Base-by-base conservation (phyloP, 2,329 filamentous ascomycete genomes). In the Apiospora sp. region DNA sequence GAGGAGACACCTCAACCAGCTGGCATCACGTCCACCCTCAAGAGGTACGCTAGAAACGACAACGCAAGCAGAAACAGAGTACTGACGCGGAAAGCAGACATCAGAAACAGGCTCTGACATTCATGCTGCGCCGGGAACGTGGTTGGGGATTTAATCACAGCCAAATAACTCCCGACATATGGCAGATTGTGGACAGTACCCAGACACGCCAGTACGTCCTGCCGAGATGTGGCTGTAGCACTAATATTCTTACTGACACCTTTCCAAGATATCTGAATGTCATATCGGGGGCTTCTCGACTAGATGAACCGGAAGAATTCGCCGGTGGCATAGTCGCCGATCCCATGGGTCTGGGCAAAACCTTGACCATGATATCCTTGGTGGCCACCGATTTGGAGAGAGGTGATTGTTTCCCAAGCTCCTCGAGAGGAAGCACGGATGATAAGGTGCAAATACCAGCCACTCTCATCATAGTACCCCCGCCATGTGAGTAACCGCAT, bases 271-370 rank as follows among this genome's bases (percentile, higher is more conserved):
- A 27, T 4, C 2, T 44, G 16, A 46, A 68, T 3, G n/a, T 13
- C 19, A 27, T 68, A 16, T 68, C 67, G 4, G n/a, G 41, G n/a
- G 22, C n/a, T 4, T 37, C 41, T 3, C 74, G 76, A 43, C 4
- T 48, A 37, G 70, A 75, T 44, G 67, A 71, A 24, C 77, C 76
- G 16, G 22, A 67, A 12, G 8, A 70, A 16, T 79, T 77, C 68
- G 58, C 70, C 51, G 79, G 79, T 44, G 78, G 79, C 7, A 75
- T 79, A 27, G 51, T 80, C 22, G 78, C 78, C 8, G 79, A 80
- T 67, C 69, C 74, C 1, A 80, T 80, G 79, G 79, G 79, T 22
- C 72, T 80, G 8, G 79, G 79, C 3, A 80, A 80, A 69, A 76
- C 78, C 4, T 71, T 77, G 8, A 78, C 71, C 5, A 77, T 79